phyloP scores from a whole-genome alignment of 2,329 filamentous ascomycete genomes.

The Monosporascus sp. region DNA sequence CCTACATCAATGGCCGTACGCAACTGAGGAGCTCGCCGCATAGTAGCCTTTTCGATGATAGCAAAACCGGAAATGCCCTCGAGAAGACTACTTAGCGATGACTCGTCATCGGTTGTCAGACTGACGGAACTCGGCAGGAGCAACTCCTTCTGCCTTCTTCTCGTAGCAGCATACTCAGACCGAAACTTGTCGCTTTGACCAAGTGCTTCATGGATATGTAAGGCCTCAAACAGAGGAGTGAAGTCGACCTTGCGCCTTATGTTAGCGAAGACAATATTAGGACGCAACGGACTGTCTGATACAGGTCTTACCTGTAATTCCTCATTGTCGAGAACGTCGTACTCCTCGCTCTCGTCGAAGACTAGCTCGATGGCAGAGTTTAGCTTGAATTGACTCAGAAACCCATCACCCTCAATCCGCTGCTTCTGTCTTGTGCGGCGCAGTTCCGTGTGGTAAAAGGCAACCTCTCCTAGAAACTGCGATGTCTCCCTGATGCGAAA shows the following conservation, averaged over 20 bases:
- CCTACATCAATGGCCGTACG: conserved; percentile 75
- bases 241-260: conserved; percentile 65
- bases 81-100: conserved; percentile 79
- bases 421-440: conserved; percentile 78
- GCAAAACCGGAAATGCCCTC: conserved; percentile 95
- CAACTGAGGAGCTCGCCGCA: conserved; percentile 78
- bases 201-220: conserved; percentile 94
- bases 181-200: conserved; percentile 90
- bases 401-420: conserved; percentile 68
- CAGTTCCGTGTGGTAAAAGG: conserved; percentile 92
- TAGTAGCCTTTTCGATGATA: conserved; percentile 91
- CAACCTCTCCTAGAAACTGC: conserved; percentile 91
- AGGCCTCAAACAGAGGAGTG: conserved; percentile 84
- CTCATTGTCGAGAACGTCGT: conserved; percentile 91
- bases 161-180: conserved; percentile 84
- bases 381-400: conserved; percentile 77
- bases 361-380: conserved; percentile 96
- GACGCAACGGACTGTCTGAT: background rate
- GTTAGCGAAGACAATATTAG: conserved; percentile 3
- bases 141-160: conserved; percentile 86
- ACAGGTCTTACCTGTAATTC: conserved; percentile 57
- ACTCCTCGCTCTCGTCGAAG: conserved; percentile 91
- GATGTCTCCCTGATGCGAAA: conserved; percentile 93
- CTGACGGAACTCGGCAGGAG: conserved; percentile 72
- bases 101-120: conserved; percentile 75